Conservation (phyloP, 2,329 filamentous ascomycete species). For the Penicillium concentricum region DNA sequence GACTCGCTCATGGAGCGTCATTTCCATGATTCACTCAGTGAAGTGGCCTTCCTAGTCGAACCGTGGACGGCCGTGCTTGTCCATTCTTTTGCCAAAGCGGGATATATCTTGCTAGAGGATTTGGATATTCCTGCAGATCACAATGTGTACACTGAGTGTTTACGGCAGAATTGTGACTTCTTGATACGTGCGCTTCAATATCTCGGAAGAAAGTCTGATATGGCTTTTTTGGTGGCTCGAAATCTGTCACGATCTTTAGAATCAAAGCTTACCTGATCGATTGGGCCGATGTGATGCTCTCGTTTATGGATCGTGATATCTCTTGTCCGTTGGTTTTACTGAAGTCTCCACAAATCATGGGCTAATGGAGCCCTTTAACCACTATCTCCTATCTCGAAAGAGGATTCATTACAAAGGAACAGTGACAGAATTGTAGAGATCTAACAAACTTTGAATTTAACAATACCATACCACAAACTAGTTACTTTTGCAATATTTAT, state of each 20-base stretch:
- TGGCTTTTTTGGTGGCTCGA: conserved; percentile 43
- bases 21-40: conserved; percentile 55
- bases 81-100: conserved; percentile 53
- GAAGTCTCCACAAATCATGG: no score
- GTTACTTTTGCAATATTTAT: neutral
- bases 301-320: no score
- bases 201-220: conserved; percentile 58
- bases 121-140: neutral
- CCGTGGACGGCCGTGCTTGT: conserved; percentile 60
- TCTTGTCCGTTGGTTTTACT: no score
- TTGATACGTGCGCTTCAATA: conserved; percentile 57
- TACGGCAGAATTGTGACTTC: conserved; percentile 39
- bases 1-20: conserved; percentile 17
- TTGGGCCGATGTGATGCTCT: no score
- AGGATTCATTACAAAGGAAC: no score
- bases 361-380: no score
- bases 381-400: no score
- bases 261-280: neutral
- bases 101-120: conserved; percentile 39
- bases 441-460: no score
- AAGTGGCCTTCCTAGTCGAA: conserved; percentile 59
- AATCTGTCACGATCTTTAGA: conserved; percentile 36
- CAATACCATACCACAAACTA: neutral
- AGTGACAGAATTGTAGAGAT: no score
- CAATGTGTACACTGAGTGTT: conserved; percentile 1